Evolutionary conservation across 169 alveolate genomes (phyloP).

Genomic region (Plasmodium ovale): DNA sequence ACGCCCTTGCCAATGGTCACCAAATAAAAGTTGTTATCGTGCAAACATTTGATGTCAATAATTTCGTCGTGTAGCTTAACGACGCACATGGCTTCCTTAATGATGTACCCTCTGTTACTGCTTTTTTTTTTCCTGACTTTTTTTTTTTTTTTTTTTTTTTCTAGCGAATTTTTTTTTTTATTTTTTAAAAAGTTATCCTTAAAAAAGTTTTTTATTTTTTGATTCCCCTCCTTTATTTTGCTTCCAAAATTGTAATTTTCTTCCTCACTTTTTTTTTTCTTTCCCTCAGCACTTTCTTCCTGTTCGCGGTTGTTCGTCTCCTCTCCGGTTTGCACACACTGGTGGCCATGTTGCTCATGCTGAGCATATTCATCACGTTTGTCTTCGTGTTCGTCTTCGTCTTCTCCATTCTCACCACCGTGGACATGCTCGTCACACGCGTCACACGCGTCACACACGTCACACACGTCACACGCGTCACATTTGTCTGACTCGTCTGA

Average conservation of each 20-base stretch:
- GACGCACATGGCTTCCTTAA: slow-evolving; percentile 63
- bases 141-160: neutral
- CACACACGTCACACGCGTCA: too few species aligned
- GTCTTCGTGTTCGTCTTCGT: neutral
- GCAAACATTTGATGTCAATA: slow-evolving; percentile 38
- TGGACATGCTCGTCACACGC: neutral
- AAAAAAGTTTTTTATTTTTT: slow-evolving; percentile 39
- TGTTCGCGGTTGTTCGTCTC: neutral
- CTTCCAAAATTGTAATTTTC: slow-evolving; percentile 21
- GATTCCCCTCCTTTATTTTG: slow-evolving; percentile 33
- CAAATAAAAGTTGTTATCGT: slow-evolving; percentile 48
- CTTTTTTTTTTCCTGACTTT: neutral
- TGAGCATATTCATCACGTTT: slow-evolving; percentile 7
- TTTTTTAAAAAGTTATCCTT: slow-evolving; percentile 52
- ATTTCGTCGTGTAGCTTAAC: slow-evolving; percentile 51
- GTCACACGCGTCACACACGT: neutral
- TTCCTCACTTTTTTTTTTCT: slow-evolving; percentile 23
- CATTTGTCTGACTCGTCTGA: neutral
- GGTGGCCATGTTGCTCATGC: neutral
- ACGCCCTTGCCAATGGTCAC: slow-evolving; percentile 56
- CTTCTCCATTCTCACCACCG: neutral
- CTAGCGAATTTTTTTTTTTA: slow-evolving; percentile 11
- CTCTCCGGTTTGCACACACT: neutral
- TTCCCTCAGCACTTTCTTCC: neutral
- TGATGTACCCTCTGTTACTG: slow-evolving; percentile 31